phyloP scores from a whole-genome alignment of 1,139 yeast species.

The Pichia sp. region DNA sequence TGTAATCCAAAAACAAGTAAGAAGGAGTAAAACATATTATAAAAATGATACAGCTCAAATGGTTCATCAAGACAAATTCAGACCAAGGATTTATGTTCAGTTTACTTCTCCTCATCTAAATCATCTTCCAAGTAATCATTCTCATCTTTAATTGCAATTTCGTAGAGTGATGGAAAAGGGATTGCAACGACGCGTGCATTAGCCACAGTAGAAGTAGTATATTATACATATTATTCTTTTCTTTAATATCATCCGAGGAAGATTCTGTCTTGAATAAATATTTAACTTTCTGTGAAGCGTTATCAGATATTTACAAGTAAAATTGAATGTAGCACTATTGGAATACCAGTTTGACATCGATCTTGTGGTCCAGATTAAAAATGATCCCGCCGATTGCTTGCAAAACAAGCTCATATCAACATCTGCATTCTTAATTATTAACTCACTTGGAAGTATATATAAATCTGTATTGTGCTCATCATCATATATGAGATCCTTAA shows the following conservation, averaged over 20 bases:
- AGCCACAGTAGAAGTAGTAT: neutral
- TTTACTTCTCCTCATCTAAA: too few species aligned
- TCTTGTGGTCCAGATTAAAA: conserved; percentile 4
- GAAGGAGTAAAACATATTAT: too few species aligned
- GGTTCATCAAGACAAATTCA: too few species aligned
- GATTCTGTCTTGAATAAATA: neutral
- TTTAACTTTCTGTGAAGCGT: conserved; percentile 1
- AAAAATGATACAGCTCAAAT: too few species aligned
- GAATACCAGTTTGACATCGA: conserved; percentile 5
- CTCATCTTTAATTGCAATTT: neutral
- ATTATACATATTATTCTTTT: neutral
- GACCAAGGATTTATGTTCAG: too few species aligned
- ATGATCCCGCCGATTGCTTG: neutral
- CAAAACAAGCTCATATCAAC: conserved; percentile 5
- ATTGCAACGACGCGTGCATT: neutral
- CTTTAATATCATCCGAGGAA: neutral
- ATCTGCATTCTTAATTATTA: conserved; percentile 1
- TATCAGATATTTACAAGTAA: conserved; percentile 7
- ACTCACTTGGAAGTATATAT: neutral
- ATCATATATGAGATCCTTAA: conserved; percentile 11
- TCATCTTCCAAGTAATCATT: too few species aligned
- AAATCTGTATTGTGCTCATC: neutral
- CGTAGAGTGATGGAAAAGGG: neutral
- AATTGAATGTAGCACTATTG: neutral
- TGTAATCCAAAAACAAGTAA: too few species aligned